Evolutionary conservation across 108 stramenopile species (phyloP), one percentile per base, ranked within the genome.

Genomic region (Skeletonema grethae): DNA sequence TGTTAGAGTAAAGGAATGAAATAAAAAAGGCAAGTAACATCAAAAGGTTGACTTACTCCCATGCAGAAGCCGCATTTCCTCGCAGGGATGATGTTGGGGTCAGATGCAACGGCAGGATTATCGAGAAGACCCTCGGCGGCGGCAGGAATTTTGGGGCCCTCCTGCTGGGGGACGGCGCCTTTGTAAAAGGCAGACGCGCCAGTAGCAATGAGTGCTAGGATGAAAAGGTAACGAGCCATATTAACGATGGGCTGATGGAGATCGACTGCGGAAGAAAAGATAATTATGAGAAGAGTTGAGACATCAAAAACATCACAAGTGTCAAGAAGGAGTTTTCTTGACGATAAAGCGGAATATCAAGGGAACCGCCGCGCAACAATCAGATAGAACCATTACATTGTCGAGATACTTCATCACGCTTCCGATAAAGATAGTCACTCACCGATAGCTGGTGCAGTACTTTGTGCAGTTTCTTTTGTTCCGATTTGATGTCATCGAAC

Each of bases 11-110:
- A 22, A 39, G n/a, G 38, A 39, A 35, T 20, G 9, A 2, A 34
- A 34, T 20, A 32, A 68, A 35, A 22, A 9, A 8, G 46, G 46
- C 39, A 11, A 18, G 61, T 4, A 7, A 7, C 9, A 67, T 2
- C 25, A 56, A 35, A 4, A 56, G 25, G 53, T 20, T 10, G 4
- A 80, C 85, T 86, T 65, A 85, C 85, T 83, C 88, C 88, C 61
- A 89, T 89, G 86, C 88, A 89, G 86, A 89, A 89, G 24, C 88
- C 88, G 59, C 88, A 89, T 76, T 89, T 89, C 79, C 88, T 82
- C 24, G 86, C 75, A 25, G 88, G 85, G 39, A 76, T 55, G 66
- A 85, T 82, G 80, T 80, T 88, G 20, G 61, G 48, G 64, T 88
- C 87, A 16, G 70, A 76, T 2, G 61, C 68, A 38, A 88, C 77